Conservation (phyloP, 192 early-diverging fungal species). For the Coemansia nantahalensis region DNA sequence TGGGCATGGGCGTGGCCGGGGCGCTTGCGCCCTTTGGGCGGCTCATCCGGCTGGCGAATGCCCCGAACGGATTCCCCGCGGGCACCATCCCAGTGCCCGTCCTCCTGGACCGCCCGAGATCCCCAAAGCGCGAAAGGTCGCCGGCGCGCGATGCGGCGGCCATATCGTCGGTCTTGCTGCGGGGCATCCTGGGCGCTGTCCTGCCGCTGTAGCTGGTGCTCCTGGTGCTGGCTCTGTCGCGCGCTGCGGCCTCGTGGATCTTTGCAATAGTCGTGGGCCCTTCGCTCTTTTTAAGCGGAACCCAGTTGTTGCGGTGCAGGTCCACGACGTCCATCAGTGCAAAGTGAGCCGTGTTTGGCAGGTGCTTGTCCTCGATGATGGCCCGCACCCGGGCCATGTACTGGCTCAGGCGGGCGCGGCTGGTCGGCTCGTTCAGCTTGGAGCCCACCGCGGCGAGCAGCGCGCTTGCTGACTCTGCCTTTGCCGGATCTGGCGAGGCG, state of each 20-base stretch:
- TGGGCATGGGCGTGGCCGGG: slow-evolving; percentile 22
- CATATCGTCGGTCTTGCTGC: slow-evolving; percentile 24
- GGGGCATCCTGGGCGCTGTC: no score
- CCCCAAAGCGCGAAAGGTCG: slow-evolving; percentile 68
- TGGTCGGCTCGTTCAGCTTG: slow-evolving; percentile 63
- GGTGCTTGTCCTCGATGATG: slow-evolving; percentile 61
- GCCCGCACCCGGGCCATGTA: slow-evolving; percentile 80
- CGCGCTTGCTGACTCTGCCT: slow-evolving; percentile 88
- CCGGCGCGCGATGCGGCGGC: slow-evolving; percentile 40
- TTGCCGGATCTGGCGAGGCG: slow-evolving; percentile 84
- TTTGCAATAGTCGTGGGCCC: slow-evolving; percentile 89
- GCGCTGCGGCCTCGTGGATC: slow-evolving; percentile 71
- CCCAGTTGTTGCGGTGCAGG: slow-evolving; percentile 72
- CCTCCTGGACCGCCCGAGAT: slow-evolving; percentile 45
- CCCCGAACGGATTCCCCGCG: slow-evolving; percentile 6
- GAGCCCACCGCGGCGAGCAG: slow-evolving; percentile 83
- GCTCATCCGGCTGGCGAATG: slow-evolving; percentile 36
- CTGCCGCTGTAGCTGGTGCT: slow-evolving; percentile 65
- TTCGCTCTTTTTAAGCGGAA: slow-evolving; percentile 55
- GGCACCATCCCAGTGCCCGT: neutral
- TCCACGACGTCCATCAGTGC: slow-evolving; percentile 86
- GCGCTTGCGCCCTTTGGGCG: slow-evolving; percentile 15
- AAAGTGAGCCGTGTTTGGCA: slow-evolving; percentile 84
- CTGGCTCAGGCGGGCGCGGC: slow-evolving; percentile 62
- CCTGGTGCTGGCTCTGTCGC: slow-evolving; percentile 54